phyloP scores from a whole-genome alignment of 768 basidiomycete genomes.

The Leccinum longicurvipes region DNA sequence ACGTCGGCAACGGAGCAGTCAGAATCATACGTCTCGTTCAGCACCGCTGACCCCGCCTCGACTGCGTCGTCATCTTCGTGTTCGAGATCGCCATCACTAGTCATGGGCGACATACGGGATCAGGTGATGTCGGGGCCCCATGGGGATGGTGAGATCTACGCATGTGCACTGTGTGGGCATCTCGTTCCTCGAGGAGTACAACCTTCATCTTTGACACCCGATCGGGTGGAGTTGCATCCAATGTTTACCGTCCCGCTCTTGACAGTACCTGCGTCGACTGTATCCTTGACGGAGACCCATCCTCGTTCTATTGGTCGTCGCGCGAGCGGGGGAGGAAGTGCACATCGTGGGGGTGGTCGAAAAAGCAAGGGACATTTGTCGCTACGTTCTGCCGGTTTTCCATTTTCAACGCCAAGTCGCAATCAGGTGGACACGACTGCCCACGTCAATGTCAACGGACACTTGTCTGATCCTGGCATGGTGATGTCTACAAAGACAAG shows the following conservation, averaged over 20 bases:
- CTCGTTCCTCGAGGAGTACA: not conserved
- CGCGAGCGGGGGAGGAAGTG: too few species aligned
- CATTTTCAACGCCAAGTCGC: not conserved
- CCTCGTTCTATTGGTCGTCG: not conserved
- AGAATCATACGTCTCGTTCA: conserved; percentile 21
- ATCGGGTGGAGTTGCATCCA: conserved; percentile 16
- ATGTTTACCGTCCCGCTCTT: conserved; percentile 31
- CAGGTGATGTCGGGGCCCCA: not conserved
- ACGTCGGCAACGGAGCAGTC: conserved; percentile 17
- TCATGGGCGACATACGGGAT: not conserved
- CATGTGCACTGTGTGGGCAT: conserved; percentile 23
- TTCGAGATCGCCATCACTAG: conserved; percentile 14
- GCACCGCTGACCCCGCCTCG: conserved; percentile 17
- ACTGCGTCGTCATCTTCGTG: conserved; percentile 7
- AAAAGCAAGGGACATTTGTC: not conserved
- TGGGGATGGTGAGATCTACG: not conserved
- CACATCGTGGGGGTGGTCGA: not conserved
- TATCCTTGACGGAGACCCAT: not conserved
- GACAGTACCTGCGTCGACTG: conserved; percentile 15
- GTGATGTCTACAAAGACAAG: not conserved
- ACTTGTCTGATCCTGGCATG: not conserved
- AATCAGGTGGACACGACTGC: not conserved
- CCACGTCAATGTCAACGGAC: not conserved
- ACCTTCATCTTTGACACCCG: not conserved
- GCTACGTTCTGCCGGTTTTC: not conserved